Evolutionary conservation across 805 yeast species (phyloP).

Genomic region (Suhomyces emberorum): DNA sequence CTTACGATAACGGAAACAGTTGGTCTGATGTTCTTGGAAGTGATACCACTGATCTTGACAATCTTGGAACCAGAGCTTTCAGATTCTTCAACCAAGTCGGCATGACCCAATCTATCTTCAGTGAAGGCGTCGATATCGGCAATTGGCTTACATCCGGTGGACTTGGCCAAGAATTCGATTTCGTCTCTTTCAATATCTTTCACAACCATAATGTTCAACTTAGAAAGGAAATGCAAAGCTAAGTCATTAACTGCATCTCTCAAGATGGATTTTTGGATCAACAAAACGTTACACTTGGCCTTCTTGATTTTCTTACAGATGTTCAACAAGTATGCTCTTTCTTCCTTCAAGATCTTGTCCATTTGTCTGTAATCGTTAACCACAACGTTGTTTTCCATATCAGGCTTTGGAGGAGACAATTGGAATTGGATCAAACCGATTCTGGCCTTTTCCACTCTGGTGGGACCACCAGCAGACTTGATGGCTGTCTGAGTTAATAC

Average conservation of each 20-base stretch:
- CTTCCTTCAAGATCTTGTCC: slow-evolving; percentile 98
- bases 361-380: slow-evolving; percentile 98
- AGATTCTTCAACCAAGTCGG: slow-evolving; percentile 88
- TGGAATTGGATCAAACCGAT: slow-evolving; percentile 91
- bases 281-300: slow-evolving; percentile 89
- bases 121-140: slow-evolving; percentile 92
- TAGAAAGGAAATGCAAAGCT: slow-evolving; percentile 91
- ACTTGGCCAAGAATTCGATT: slow-evolving; percentile 79
- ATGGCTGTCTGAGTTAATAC: slow-evolving; percentile 88
- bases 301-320: slow-evolving; percentile 95
- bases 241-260: slow-evolving; percentile 94
- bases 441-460: slow-evolving; percentile 88
- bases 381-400: slow-evolving; percentile 95
- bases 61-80: slow-evolving; percentile 88
- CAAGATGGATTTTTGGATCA: slow-evolving; percentile 88
- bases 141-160: slow-evolving; percentile 91
- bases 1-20: slow-evolving; percentile 90
- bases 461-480: slow-evolving; percentile 92
- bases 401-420: slow-evolving; percentile 95
- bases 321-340: slow-evolving; percentile 90
- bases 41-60: slow-evolving; percentile 80
- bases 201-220: slow-evolving; percentile 88
- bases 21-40: slow-evolving; percentile 48
- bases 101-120: slow-evolving; percentile 89
- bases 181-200: slow-evolving; percentile 97